Evolutionary conservation across 345 rosid genomes (phyloP).

Genomic region (Litchi chinensis): DNA sequence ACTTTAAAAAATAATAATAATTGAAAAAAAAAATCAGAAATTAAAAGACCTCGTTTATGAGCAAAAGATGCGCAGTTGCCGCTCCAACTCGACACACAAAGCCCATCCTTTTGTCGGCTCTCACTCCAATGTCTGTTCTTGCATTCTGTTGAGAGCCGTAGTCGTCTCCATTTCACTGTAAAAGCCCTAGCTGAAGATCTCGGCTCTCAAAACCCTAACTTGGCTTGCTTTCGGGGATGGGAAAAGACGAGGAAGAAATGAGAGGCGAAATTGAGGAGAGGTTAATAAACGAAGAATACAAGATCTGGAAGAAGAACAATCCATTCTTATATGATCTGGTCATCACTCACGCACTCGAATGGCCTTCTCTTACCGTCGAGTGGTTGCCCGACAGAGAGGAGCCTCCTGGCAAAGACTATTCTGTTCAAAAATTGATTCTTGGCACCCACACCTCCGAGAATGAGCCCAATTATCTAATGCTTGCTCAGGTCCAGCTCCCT

Average conservation of each 20-base stretch:
- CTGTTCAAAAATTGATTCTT: constrained; percentile 95
- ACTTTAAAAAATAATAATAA: too few species aligned
- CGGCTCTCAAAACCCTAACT: background rate
- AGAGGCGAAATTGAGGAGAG: constrained; percentile 95
- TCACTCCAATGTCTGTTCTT: too few species aligned
- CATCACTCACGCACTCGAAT: constrained; percentile 94
- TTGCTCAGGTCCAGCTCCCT: constrained; percentile 97
- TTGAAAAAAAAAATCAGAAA: too few species aligned
- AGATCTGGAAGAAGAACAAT: constrained; percentile 99
- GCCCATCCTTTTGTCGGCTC: too few species aligned
- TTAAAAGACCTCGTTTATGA: too few species aligned
- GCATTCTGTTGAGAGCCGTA: too few species aligned
- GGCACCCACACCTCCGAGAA: constrained; percentile 99
- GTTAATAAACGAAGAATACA: constrained; percentile 93
- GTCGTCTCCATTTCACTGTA: too few species aligned
- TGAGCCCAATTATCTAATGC: constrained; percentile 95
- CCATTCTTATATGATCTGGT: constrained; percentile 97
- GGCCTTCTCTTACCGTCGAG: constrained; percentile 98
- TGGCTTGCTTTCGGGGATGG: constrained; percentile 45
- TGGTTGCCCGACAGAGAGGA: constrained; percentile 95
- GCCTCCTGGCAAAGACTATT: constrained; percentile 90
- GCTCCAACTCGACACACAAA: too few species aligned
- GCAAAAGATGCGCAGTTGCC: background rate
- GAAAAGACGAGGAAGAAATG: constrained; percentile 97
- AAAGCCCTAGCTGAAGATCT: too few species aligned